Evolutionary conservation across 1,284 basidiomycete species (phyloP).

Genomic region (Tremellales sp.): DNA sequence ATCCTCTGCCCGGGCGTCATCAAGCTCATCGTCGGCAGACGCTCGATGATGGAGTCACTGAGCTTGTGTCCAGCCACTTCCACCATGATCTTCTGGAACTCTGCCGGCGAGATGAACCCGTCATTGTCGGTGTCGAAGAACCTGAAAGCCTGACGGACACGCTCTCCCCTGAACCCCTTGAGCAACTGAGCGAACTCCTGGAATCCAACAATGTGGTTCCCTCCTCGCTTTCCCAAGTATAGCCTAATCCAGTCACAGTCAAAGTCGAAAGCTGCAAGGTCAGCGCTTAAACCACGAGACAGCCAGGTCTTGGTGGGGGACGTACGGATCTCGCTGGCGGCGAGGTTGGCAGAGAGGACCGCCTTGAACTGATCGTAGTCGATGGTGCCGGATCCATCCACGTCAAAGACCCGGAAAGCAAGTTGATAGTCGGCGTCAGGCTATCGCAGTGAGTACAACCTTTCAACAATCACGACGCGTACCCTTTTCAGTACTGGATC

Average conservation of each 20-base stretch:
- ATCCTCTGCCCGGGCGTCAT: constrained; percentile 81
- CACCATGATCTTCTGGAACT: constrained; percentile 89
- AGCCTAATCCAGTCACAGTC: constrained; percentile 93
- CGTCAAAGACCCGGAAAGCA: constrained; percentile 93
- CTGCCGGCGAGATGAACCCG: constrained; percentile 83
- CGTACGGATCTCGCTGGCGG: constrained; percentile 59
- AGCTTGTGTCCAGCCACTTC: constrained; percentile 94
- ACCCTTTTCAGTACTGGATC: constrained; percentile 43
- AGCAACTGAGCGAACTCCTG: constrained; percentile 84
- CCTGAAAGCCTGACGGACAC: constrained; percentile 87
- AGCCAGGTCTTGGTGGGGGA: constrained; percentile 4
- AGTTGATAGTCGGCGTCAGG: constrained; percentile 94
- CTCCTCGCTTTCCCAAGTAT: constrained; percentile 85
- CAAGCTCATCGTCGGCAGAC: constrained; percentile 82
- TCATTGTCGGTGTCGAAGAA: constrained; percentile 81
- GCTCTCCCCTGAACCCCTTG: constrained; percentile 94
- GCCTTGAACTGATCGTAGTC: constrained; percentile 89
- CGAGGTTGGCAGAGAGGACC: constrained; percentile 74
- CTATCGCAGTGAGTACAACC: constrained; percentile 46
- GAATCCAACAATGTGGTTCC: constrained; percentile 87
- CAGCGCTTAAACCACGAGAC: too few relatives aligned
- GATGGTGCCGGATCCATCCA: constrained; percentile 85
- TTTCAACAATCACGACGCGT: neutral
- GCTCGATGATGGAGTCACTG: constrained; percentile 81
- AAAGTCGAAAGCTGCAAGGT: constrained; percentile 75